Conservation (phyloP, 805 yeast species). For the Wickerhamiella australiensis region DNA sequence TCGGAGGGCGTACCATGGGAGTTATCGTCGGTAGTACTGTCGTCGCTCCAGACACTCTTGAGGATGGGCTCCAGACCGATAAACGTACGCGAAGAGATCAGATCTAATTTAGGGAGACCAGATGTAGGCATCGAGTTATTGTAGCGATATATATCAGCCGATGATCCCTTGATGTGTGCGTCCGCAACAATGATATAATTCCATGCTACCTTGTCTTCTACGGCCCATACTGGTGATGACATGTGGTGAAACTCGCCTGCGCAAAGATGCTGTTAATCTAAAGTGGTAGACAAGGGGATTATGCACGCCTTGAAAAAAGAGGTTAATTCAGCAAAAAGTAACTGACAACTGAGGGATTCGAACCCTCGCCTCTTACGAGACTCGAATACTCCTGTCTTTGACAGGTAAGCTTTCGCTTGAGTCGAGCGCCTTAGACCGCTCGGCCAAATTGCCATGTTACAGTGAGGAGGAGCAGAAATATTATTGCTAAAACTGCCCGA, state of each 20-base stretch:
- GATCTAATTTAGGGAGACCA: slow-evolving; percentile 16
- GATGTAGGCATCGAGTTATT: slow-evolving; percentile 12
- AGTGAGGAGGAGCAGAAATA: no score
- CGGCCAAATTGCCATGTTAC: slow-evolving; percentile 51
- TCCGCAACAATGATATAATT: slow-evolving; percentile 76
- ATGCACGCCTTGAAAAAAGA: not conserved
- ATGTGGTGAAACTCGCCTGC: not conserved
- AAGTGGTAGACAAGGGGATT: not conserved
- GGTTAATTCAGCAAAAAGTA: slow-evolving; percentile 26
- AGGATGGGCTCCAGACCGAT: slow-evolving; percentile 43
- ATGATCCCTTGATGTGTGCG: slow-evolving; percentile 86
- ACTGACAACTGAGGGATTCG: slow-evolving; percentile 73
- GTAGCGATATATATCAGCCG: slow-evolving; percentile 62
- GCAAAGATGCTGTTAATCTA: not conserved
- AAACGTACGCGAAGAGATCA: slow-evolving; percentile 37
- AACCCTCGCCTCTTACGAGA: slow-evolving; percentile 82
- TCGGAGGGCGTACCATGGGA: slow-evolving; percentile 27
- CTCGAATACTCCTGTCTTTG: slow-evolving; percentile 21
- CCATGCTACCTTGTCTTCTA: slow-evolving; percentile 14
- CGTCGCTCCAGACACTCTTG: slow-evolving; percentile 30
- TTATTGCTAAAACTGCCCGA: no score
- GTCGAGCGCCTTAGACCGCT: slow-evolving; percentile 64
- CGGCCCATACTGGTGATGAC: slow-evolving; percentile 14
- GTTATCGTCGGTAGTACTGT: slow-evolving; percentile 9
- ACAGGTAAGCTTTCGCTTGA: slow-evolving; percentile 43